Evolutionary conservation across 768 basidiomycete genomes (phyloP).

Genomic region (Phallus indusiatus): DNA sequence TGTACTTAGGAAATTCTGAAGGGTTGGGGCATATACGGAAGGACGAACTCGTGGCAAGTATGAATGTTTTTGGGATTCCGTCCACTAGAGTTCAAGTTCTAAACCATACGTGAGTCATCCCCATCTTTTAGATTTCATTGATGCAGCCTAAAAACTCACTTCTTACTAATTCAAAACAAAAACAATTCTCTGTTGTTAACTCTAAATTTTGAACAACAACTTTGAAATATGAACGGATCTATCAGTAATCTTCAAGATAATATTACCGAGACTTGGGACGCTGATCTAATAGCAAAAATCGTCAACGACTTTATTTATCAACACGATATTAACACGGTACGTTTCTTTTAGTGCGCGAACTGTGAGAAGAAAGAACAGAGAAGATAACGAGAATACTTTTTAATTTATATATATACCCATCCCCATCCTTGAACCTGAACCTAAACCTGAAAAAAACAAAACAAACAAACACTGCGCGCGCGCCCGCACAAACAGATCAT

Average conservation of each 20-base stretch:
- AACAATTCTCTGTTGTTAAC: no score
- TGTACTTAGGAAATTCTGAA: slow-evolving; percentile 54
- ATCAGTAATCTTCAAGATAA: slow-evolving; percentile 66
- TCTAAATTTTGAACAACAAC: no score
- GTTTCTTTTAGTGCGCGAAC: slow-evolving; percentile 16
- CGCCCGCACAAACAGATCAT: slow-evolving; percentile 45
- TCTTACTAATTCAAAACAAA: slow-evolving; percentile 12
- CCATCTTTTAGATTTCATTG: neutral
- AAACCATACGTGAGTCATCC: slow-evolving; percentile 55
- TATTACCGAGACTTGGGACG: slow-evolving; percentile 57
- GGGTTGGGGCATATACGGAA: slow-evolving; percentile 56
- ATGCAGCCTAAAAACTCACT: slow-evolving; percentile 10
- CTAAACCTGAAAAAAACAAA: no score
- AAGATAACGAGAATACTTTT: no score
- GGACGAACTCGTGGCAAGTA: slow-evolving; percentile 51
- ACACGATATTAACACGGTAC: slow-evolving; percentile 55
- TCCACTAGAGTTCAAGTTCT: slow-evolving; percentile 46
- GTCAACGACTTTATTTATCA: slow-evolving; percentile 48
- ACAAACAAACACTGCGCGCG: no score
- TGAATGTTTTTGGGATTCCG: slow-evolving; percentile 59
- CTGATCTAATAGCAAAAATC: slow-evolving; percentile 45
- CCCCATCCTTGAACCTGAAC: no score
- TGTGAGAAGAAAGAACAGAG: neutral
- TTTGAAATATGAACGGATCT: no score
- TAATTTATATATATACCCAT: no score